A percentile compares a stretch with the other conserved stretches of the same genome.
Conservation (phyloP, 306 rosid genomes). For the Prunus davidiana region DNA sequence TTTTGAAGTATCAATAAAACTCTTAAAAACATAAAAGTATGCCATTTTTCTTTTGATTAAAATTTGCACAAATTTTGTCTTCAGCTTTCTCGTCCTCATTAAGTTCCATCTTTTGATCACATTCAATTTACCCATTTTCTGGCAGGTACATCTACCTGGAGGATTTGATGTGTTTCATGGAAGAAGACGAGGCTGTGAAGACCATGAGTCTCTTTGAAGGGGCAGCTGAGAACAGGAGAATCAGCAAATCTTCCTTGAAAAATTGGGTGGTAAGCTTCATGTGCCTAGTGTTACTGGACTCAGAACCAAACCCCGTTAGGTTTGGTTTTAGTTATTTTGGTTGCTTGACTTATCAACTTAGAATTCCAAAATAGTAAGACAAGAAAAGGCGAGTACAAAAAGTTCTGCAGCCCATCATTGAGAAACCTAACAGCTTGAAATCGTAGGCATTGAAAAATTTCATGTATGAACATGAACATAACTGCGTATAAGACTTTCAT, state of each 20-base stretch:
- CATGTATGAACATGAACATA: neutral
- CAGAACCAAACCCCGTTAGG: neutral
- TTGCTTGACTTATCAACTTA: neutral
- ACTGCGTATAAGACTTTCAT: neutral
- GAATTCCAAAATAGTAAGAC: neutral
- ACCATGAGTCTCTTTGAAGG: slow-evolving; percentile 79
- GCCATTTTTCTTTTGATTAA: neutral
- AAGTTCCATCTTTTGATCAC: neutral
- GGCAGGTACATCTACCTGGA: slow-evolving; percentile 51
- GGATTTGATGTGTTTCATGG: slow-evolving; percentile 79
- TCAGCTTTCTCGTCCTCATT: neutral
- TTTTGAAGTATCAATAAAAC: neutral
- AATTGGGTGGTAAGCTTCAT: slow-evolving; percentile 83
- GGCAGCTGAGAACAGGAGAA: slow-evolving; percentile 49
- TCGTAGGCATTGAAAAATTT: neutral
- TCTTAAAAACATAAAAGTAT: neutral
- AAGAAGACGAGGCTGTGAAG: slow-evolving; percentile 69
- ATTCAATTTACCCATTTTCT: neutral
- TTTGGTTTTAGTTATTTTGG: neutral
- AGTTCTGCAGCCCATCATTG: neutral
- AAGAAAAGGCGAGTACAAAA: neutral
- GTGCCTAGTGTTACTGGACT: neutral
- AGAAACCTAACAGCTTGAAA: neutral
- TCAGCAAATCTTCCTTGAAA: slow-evolving; percentile 71
- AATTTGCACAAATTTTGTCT: neutral